phyloP scores from a whole-genome alignment of 805 yeast species.

The Kazachstania taianensis region DNA sequence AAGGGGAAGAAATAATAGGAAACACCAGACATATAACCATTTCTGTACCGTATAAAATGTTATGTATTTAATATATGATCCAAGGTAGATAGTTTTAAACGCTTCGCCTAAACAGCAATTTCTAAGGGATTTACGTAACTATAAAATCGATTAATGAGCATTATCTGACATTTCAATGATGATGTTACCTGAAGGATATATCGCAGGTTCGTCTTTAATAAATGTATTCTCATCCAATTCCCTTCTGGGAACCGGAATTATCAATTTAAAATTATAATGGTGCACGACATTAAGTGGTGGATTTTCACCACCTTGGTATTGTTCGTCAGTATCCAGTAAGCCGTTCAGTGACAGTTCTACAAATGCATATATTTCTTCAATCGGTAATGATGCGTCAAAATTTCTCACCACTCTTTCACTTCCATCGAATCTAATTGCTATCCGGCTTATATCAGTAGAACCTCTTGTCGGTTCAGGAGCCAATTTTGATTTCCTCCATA shows the following conservation, averaged over 20 bases:
- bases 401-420: slow-evolving; percentile 50
- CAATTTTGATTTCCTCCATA: slow-evolving; percentile 36
- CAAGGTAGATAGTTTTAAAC: too few species aligned
- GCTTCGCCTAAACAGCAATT: not conserved
- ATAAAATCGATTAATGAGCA: not conserved
- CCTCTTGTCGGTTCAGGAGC: slow-evolving; percentile 24
- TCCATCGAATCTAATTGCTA: slow-evolving; percentile 57
- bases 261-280: slow-evolving; percentile 39
- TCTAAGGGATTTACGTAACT: not conserved
- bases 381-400: slow-evolving; percentile 35
- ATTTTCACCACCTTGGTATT: slow-evolving; percentile 14
- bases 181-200: slow-evolving; percentile 59
- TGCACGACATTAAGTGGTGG: slow-evolving; percentile 36
- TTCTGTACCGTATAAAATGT: not conserved
- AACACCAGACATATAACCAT: not conserved
- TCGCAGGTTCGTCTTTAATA: slow-evolving; percentile 35
- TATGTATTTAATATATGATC: too few species aligned
- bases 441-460: slow-evolving; percentile 37
- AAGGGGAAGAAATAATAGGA: slow-evolving; percentile 7
- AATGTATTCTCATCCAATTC: slow-evolving; percentile 29
- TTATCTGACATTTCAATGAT: slow-evolving; percentile 34
- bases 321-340: slow-evolving; percentile 14
- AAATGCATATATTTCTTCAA: slow-evolving; percentile 62
- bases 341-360: slow-evolving; percentile 43
- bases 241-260: slow-evolving; percentile 48